A percentile compares a stretch with the other conserved stretches of the same genome.
Conservation (phyloP, 1,284 basidiomycete genomes). For the Moniliella sp. region DNA sequence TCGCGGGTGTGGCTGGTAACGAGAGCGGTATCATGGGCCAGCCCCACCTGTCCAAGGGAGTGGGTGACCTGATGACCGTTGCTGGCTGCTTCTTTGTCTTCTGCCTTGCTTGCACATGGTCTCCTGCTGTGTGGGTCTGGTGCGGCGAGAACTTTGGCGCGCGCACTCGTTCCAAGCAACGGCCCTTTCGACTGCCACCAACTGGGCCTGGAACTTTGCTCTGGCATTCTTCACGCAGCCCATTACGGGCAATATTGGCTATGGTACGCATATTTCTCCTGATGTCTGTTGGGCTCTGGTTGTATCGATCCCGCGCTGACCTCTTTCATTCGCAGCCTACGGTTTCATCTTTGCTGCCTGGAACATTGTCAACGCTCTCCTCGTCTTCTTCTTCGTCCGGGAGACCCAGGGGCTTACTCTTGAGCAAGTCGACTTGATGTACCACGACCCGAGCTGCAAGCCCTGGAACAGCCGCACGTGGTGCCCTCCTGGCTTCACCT, state of each 20-base stretch:
- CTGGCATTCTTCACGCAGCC: conserved; percentile 35
- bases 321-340: conserved; percentile 44
- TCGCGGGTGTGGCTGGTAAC: conserved; percentile 51
- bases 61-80: conserved; percentile 56
- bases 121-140: conserved; percentile 25
- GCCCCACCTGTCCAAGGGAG: no score
- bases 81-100: conserved; percentile 57
- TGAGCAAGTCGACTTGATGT: conserved; percentile 55
- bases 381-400: conserved; percentile 58
- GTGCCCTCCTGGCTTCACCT: conserved; percentile 27
- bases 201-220: conserved; percentile 42
- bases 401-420: conserved; percentile 50
- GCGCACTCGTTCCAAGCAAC: conserved; percentile 52
- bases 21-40: no score
- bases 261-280: background rate
- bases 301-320: conserved; percentile 12
- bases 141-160: conserved; percentile 50
- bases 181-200: conserved; percentile 47
- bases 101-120: conserved; percentile 55
- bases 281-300: no score
- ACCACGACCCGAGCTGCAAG: conserved; percentile 47
- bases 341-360: conserved; percentile 51
- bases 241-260: conserved; percentile 13
- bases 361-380: conserved; percentile 39
- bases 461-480: conserved; percentile 45